Conservation (phyloP, 805 yeast species). For the Candida chauliodis region DNA sequence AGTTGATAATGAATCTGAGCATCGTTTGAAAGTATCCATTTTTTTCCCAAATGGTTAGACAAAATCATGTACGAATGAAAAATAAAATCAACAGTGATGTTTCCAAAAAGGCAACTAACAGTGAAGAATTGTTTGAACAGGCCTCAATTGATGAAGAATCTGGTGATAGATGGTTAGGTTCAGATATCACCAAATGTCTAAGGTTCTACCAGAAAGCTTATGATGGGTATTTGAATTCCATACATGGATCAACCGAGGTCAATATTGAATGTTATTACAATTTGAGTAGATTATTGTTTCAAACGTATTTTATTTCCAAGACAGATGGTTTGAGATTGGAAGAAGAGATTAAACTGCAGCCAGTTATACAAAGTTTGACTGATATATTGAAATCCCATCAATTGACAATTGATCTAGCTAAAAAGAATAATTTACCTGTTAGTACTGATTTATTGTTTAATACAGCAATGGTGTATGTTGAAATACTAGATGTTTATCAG, state of each 20-base stretch:
- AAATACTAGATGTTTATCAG: slow-evolving; percentile 38
- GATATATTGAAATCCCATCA: slow-evolving; percentile 39
- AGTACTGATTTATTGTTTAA: slow-evolving; percentile 47
- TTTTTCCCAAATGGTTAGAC: too few species aligned
- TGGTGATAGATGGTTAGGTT: slow-evolving; percentile 72
- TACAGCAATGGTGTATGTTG: slow-evolving; percentile 45
- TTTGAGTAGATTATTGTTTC: slow-evolving; percentile 53
- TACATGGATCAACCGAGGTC: slow-evolving; percentile 17
- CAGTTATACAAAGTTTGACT: slow-evolving; percentile 39
- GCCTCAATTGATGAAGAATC: slow-evolving; percentile 65
- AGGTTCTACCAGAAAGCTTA: slow-evolving; percentile 63
- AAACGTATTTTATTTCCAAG: slow-evolving; percentile 52
- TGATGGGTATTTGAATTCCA: slow-evolving; percentile 37
- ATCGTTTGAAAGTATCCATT: too few species aligned
- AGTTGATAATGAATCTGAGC: slow-evolving; percentile 1
- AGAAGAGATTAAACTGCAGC: slow-evolving; percentile 26
- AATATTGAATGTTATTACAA: slow-evolving; percentile 53
- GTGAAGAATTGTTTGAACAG: slow-evolving; percentile 51
- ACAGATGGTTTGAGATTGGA: slow-evolving; percentile 42
- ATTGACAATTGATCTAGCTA: slow-evolving; percentile 21
- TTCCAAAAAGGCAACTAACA: slow-evolving; percentile 42
- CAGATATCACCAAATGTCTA: slow-evolving; percentile 61
- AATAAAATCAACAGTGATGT: neutral
- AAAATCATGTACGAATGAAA: neutral
- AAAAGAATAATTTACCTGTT: slow-evolving; percentile 12